phyloP scores from a whole-genome alignment of 257 asterid genomes.

The Rhazya stricta region DNA sequence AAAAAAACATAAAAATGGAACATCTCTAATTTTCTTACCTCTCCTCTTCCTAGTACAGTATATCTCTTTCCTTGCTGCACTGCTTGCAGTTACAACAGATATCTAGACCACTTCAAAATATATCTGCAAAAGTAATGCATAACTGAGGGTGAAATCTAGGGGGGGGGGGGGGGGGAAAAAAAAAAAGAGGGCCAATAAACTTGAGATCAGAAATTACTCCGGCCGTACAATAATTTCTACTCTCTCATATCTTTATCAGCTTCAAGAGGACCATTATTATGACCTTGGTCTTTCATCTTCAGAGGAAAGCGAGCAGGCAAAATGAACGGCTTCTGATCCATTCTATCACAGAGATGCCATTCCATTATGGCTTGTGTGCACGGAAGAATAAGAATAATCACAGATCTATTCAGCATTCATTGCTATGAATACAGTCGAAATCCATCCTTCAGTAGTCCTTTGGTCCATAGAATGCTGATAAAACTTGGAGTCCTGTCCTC shows the following conservation, averaged over 20 bases:
- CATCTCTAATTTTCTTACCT: constrained; percentile 7
- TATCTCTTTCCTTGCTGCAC: background rate
- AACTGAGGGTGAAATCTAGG: background rate
- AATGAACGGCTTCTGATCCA: constrained; percentile 7
- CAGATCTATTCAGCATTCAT: constrained; percentile 14
- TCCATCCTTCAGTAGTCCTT: background rate
- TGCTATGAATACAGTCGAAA: background rate
- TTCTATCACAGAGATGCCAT: background rate
- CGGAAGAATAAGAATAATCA: constrained; percentile 19
- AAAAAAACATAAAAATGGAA: background rate
- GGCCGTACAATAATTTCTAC: background rate
- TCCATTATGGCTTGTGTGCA: background rate
- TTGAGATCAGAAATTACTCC: background rate
- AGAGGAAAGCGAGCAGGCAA: background rate
- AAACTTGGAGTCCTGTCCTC: background rate
- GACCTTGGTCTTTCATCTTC: background rate
- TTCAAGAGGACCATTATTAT: background rate
- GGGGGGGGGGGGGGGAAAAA: too few relatives aligned
- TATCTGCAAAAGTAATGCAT: background rate
- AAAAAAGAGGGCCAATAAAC: too few relatives aligned
- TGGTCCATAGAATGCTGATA: background rate
- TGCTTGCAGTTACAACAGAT: background rate
- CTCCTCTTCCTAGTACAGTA: background rate
- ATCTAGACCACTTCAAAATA: background rate
- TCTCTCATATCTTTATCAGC: background rate